Conservation (phyloP, 2,329 filamentous ascomycete genomes). For the Sporothrix mexicana region DNA sequence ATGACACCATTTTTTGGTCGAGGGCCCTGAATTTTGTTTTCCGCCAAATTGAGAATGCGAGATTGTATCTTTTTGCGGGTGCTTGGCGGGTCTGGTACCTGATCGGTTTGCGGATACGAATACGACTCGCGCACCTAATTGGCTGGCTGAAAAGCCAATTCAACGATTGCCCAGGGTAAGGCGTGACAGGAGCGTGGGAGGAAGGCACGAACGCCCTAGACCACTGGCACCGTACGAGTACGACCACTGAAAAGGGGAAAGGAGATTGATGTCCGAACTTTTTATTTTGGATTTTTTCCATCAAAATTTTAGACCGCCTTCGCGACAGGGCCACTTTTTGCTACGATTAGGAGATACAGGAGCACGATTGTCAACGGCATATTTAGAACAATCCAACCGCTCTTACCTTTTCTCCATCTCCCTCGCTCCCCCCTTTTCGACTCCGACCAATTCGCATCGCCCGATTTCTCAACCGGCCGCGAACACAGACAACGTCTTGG, state of each 20-base stretch:
- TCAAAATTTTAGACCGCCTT: constrained; percentile 1
- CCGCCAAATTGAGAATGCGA: constrained; percentile 14
- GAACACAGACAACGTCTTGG: constrained; percentile 9
- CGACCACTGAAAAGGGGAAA: constrained; percentile 10
- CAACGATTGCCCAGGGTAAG: not conserved
- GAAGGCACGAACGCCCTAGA: constrained; percentile 4
- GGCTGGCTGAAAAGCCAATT: constrained; percentile 13
- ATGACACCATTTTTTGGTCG: constrained; percentile 27
- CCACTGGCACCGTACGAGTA: constrained; percentile 10
- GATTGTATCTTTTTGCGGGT: constrained; percentile 21
- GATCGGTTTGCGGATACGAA: constrained; percentile 35
- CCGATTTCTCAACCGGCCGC: constrained; percentile 27
- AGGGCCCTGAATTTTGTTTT: not conserved
- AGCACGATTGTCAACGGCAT: not conserved
- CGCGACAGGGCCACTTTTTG: constrained; percentile 11
- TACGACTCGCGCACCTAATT: constrained; percentile 33
- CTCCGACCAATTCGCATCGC: constrained; percentile 32
- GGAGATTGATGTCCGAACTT: not conserved
- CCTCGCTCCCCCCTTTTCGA: constrained; percentile 12
- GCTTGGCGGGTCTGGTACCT: not conserved
- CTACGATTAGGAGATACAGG: constrained; percentile 2
- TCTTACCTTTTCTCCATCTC: constrained; percentile 15
- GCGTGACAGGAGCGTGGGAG: not conserved
- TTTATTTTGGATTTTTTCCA: not conserved
- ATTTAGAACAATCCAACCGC: constrained; percentile 3